Conservation (phyloP, 2,329 filamentous ascomycete genomes). For the Penicillium sp. region DNA sequence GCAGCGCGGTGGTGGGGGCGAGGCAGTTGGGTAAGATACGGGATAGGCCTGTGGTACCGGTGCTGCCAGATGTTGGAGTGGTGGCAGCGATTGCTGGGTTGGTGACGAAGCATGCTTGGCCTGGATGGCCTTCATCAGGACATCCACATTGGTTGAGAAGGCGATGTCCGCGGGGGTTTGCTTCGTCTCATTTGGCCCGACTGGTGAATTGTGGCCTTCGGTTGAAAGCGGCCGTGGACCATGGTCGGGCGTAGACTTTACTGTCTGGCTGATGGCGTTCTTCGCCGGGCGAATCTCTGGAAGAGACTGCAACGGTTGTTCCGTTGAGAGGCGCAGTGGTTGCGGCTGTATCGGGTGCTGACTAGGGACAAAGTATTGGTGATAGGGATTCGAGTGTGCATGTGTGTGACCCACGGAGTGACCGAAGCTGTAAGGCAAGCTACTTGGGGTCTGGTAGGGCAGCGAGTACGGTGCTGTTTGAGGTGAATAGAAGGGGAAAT, state of each 20-base stretch:
- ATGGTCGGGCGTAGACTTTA: slow-evolving; percentile 19
- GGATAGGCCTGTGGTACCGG: slow-evolving; percentile 27
- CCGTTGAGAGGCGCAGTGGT: slow-evolving; percentile 32
- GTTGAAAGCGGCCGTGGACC: background rate
- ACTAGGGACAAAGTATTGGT: slow-evolving; percentile 36
- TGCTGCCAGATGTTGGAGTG: slow-evolving; percentile 37
- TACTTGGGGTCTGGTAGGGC: slow-evolving; percentile 36
- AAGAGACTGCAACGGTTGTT: slow-evolving; percentile 36
- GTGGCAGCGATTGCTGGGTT: slow-evolving; percentile 35
- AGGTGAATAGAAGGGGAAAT: slow-evolving; percentile 41
- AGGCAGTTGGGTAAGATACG: slow-evolving; percentile 16
- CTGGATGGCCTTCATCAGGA: slow-evolving; percentile 86
- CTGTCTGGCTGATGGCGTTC: slow-evolving; percentile 35
- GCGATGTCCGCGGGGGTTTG: slow-evolving; percentile 49
- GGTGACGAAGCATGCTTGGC: slow-evolving; percentile 50
- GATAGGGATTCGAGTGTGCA: slow-evolving; percentile 32
- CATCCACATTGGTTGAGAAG: slow-evolving; percentile 82
- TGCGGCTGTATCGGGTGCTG: slow-evolving; percentile 29
- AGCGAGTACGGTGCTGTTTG: slow-evolving; percentile 38
- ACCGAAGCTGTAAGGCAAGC: slow-evolving; percentile 33
- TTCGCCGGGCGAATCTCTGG: slow-evolving; percentile 41
- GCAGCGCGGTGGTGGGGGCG: slow-evolving; percentile 18
- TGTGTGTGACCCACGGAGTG: slow-evolving; percentile 35
- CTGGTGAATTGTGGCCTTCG: background rate
- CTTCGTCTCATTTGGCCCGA: slow-evolving; percentile 2